These are phyloP conservation scores for Colletotrichum lupini DNA, from an alignment of 2,329 filamentous ascomycete genomes.

Conservation along the genomic window DNA sequence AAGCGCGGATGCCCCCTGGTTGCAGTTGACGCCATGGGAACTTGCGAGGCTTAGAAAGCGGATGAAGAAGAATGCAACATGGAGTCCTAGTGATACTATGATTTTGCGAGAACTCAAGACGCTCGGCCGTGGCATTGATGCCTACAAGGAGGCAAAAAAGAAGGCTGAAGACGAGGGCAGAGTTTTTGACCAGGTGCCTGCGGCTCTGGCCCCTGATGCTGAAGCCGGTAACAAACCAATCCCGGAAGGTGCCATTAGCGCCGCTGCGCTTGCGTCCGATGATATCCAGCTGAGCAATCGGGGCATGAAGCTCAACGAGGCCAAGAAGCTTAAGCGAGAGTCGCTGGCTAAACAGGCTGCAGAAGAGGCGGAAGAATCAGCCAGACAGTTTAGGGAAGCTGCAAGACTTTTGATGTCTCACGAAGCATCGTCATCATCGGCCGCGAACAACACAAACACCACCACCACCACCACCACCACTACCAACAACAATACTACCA, in stretches of 20 bases:
- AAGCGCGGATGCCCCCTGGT: constrained; percentile 71
- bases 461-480: not conserved
- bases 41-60: constrained; percentile 79
- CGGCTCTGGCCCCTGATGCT: constrained; percentile 56
- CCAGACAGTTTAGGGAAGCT: constrained; percentile 61
- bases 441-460: constrained; percentile 36
- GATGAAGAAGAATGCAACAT: constrained; percentile 93
- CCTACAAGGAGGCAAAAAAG: constrained; percentile 70
- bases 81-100: constrained; percentile 88
- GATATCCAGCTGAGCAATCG: constrained; percentile 76
- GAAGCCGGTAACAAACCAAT: constrained; percentile 64
- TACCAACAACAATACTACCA: not conserved
- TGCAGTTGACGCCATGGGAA: constrained; percentile 73
- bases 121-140: constrained; percentile 74
- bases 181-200: constrained; percentile 63
- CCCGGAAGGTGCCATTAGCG: constrained; percentile 69
- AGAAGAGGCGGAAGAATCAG: constrained; percentile 70
- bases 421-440: constrained; percentile 38
- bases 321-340: constrained; percentile 79
- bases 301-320: constrained; percentile 82
- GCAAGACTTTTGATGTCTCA: constrained; percentile 57
- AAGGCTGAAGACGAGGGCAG: constrained; percentile 74
- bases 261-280: constrained; percentile 66
- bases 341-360: constrained; percentile 70
- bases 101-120: constrained; percentile 81